These are phyloP conservation scores for Rosa multiflora DNA, from an alignment of 306 rosid species.

Conservation along the genomic window DNA sequence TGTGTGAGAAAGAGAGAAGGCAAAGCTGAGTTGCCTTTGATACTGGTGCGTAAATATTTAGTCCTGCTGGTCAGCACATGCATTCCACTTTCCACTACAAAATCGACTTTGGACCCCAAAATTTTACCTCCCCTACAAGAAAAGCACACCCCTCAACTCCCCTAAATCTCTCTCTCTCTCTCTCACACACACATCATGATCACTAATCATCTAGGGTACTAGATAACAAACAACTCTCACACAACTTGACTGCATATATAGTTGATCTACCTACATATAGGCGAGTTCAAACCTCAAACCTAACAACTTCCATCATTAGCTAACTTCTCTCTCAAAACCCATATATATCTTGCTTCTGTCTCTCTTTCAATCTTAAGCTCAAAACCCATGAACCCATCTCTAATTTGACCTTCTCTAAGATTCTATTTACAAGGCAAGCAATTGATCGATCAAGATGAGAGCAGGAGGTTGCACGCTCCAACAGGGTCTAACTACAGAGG, in stretches of 20 bases:
- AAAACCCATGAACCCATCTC: constrained; percentile 8
- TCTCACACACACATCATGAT: constrained; percentile 20
- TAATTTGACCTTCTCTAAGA: constrained; percentile 5
- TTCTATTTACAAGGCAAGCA: background rate
- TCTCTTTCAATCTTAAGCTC: background rate
- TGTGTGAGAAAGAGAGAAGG: constrained; percentile 31
- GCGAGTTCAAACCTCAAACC: constrained; percentile 2
- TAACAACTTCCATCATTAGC: background rate
- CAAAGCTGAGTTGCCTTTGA: constrained; percentile 87
- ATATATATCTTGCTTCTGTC: background rate
- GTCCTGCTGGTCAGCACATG: constrained; percentile 97
- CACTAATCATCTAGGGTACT: constrained; percentile 27
- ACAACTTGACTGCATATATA: constrained; percentile 26
- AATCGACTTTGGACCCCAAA: constrained; percentile 85
- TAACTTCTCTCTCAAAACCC: constrained; percentile 17
- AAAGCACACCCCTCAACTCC: constrained; percentile 53
- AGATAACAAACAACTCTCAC: constrained; percentile 23
- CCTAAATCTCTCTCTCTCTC: constrained; percentile 51
- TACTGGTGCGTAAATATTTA: constrained; percentile 54
- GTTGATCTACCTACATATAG: constrained; percentile 17
- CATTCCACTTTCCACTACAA: constrained; percentile 94
- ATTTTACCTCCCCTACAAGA: constrained; percentile 86
- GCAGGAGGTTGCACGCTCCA: constrained; percentile 73
- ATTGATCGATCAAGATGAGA: constrained; percentile 56
- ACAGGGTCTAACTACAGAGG: constrained; percentile 81